Base-by-base conservation (phyloP, 208 protist genomes). In the Crithidia thermophila region DNA sequence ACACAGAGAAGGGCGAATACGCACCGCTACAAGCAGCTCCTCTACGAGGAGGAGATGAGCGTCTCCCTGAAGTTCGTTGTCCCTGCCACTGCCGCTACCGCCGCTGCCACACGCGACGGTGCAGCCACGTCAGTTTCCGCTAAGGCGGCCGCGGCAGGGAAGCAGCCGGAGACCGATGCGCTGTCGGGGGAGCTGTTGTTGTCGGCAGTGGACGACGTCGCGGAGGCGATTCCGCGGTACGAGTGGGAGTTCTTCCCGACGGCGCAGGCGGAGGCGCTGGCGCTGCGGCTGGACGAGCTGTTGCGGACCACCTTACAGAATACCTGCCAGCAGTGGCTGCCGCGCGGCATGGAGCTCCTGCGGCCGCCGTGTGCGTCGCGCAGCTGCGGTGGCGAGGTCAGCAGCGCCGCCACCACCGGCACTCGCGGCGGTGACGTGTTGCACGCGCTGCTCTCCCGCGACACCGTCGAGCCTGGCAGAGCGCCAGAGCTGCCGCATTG, bases 201-300 rank as follows among this genome's bases (percentile, higher is more conserved):
- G n/a, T n/a, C n/a, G n/a, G n/a, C n/a, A n/a, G n/a, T n/a, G n/a
- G n/a, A n/a, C n/a, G n/a, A n/a, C n/a, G n/a, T n/a, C n/a, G n/a
- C n/a, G 21, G 20, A 46, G 25, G 16, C 55, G 18, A 21, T 49
- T 4, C 40, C 40, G 7, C 27, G 23, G 10, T 23, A 49, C 4
- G 33, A 40, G 4, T 71, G 65, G 65, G 65, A 71, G 53, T 47
- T 55, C 34, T 71, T 71, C 49, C 65, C 65, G 0, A 31, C 31
- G 7, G 33, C 40, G 28, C 21, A 47, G 42, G 43, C 55, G 10
- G 55, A 61, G 45, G 50, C 30, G 31, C 11, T 53, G 34, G 10
- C 63, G 1, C 33, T 39, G 23, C 65, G 53, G 14, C 46, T 71
- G 43, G 65, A 63, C 16, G 52, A 33, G 6, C 34, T 23, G 18